Base-by-base conservation (phyloP, 495 filamentous ascomycete species). In the Daldinia caldariorum region DNA sequence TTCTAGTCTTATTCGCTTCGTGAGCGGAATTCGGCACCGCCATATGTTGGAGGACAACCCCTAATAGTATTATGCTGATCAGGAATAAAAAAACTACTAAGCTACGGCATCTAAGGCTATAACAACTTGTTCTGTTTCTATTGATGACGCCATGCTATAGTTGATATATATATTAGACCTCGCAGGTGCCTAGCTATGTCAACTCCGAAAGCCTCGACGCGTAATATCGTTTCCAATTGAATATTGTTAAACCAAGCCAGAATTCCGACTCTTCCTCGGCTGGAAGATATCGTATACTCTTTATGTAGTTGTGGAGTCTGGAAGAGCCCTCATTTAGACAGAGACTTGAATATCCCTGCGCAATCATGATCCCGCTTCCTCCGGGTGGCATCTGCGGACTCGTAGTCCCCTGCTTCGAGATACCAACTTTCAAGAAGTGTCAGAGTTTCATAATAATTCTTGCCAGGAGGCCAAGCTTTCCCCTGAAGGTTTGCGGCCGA, bases 381-480 rank as follows among this genome's bases (percentile, higher is more conserved):
- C 41, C 63, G 61, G 16, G 63, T 66, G 4, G 53, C 34, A 7
- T 75, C 65, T 10, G 75, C 75, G 37, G 65, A 64, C 49, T 54
- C 47, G 20, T 71, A 34, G 45, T 77, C 75, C 45, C 65, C 65
- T 0, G 72, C 75, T 39, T 77, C 75, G 20, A 55, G 64, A 26
- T 75, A 70, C 75, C 75, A 77, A 16, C 38, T 18, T 60, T 75
- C 75, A 53, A 77, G 72, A 29, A 73, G 63, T 18, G 60, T 67
- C 18, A 75, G 8, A 2, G 75, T 73, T 59, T 77, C 75, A 47
- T 75, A 77, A 53, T 75, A 77, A 9, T 77, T 77, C 62, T 75
- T 75, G 1, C 75, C 75, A 1, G 67, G 63, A n/a, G 63, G 54
- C 75, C 75, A 77, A 4, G 75, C 72, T 12, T 61, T 49, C 20